These are phyloP conservation scores for Nematocida ironsii DNA, from an alignment of 371 early-diverging fungal genomes.

Conservation along the genomic window DNA sequence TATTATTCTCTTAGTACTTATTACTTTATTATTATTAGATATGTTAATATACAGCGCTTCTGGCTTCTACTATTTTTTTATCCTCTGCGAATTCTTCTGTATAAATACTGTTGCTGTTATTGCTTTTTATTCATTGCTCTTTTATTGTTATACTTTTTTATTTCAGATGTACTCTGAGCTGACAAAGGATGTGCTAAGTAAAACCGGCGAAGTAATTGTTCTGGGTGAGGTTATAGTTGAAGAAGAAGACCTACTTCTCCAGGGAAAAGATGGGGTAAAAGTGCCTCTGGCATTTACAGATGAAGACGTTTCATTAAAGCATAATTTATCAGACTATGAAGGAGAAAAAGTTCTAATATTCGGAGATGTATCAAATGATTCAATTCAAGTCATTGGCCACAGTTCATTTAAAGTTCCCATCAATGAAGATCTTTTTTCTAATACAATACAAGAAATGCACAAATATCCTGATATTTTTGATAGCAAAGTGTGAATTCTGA, in stretches of 20 bases:
- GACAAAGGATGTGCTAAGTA: background rate
- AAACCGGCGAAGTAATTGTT: background rate
- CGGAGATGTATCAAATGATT: background rate
- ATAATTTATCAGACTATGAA: constrained; percentile 8
- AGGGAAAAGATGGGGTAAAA: constrained; percentile 4
- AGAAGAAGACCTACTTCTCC: constrained; percentile 9
- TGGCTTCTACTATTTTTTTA: background rate
- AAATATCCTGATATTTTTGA: constrained; percentile 8
- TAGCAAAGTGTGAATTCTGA: background rate
- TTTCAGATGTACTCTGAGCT: constrained; percentile 2
- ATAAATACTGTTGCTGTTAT: too few species aligned
- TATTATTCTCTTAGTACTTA: too few species aligned
- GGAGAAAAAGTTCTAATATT: constrained; percentile 10
- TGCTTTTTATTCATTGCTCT: constrained; percentile 1
- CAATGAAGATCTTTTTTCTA: background rate
- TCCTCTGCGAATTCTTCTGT: too few species aligned
- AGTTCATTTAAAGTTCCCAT: constrained; percentile 5
- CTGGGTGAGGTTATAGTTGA: background rate
- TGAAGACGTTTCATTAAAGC: background rate
- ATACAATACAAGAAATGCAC: background rate
- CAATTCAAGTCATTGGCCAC: constrained; percentile 8
- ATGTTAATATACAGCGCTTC: background rate
- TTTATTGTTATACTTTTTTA: background rate
- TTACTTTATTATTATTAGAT: too few species aligned
- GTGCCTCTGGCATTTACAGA: background rate